Evolutionary conservation across 2,329 filamentous ascomycete genomes (phyloP).

Genomic region (Leptoxyphium fumago): DNA sequence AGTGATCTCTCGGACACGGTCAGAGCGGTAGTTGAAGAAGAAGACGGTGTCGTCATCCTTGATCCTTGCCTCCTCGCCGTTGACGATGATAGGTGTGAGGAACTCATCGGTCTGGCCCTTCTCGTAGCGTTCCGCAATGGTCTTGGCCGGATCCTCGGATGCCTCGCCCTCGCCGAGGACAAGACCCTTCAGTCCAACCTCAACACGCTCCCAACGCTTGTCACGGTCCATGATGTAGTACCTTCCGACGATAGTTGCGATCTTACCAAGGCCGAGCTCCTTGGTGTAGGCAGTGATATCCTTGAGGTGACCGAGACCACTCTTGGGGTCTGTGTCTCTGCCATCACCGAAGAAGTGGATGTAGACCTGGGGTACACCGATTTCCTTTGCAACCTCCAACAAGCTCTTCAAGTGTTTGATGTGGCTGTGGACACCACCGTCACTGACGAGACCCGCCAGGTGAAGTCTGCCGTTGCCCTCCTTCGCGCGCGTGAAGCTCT

Average conservation of each 20-base stretch:
- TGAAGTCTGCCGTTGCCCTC: slow-evolving; percentile 84
- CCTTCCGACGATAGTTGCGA: slow-evolving; percentile 84
- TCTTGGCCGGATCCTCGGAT: slow-evolving; percentile 68
- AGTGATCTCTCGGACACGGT: slow-evolving; percentile 90
- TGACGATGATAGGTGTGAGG: slow-evolving; percentile 91
- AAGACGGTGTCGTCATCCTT: slow-evolving; percentile 90
- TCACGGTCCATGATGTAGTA: slow-evolving; percentile 99
- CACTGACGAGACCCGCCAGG: slow-evolving; percentile 79
- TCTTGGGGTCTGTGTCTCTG: slow-evolving; percentile 95
- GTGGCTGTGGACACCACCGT: slow-evolving; percentile 92
- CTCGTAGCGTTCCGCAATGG: slow-evolving; percentile 76
- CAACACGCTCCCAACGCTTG: slow-evolving; percentile 94
- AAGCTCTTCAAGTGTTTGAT: slow-evolving; percentile 84
- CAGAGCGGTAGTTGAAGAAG: slow-evolving; percentile 99
- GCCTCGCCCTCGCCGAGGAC: slow-evolving; percentile 76
- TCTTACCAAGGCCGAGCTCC: slow-evolving; percentile 72
- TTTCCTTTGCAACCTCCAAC: slow-evolving; percentile 77
- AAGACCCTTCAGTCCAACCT: slow-evolving; percentile 77
- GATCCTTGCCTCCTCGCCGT: slow-evolving; percentile 71
- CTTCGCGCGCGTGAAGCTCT: slow-evolving; percentile 65
- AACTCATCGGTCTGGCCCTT: slow-evolving; percentile 92
- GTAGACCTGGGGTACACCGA: slow-evolving; percentile 77
- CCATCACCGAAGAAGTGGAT: slow-evolving; percentile 99
- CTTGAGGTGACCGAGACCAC: slow-evolving; percentile 73
- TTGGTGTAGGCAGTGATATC: slow-evolving; percentile 66